These are phyloP conservation scores for Clarireedia monteithiana DNA, from an alignment of 2,329 filamentous ascomycete species.

Conservation along the genomic window DNA sequence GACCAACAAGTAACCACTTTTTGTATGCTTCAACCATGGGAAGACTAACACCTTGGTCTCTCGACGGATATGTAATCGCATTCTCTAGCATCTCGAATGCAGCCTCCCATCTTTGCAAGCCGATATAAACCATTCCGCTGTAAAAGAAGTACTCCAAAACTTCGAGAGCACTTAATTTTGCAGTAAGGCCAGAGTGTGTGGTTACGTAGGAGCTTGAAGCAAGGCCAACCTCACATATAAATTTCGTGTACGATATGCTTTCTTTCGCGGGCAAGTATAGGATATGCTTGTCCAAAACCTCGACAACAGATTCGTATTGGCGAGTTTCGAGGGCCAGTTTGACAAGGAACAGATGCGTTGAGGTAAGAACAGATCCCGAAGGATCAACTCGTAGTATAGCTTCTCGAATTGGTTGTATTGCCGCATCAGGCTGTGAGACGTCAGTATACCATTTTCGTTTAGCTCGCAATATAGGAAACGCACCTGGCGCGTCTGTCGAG, in stretches of 20 bases:
- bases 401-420: constrained; percentile 22
- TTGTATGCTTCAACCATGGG: constrained; percentile 87
- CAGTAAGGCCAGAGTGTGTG: constrained; percentile 47
- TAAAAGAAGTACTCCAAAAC: constrained; percentile 62
- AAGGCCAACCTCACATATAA: constrained; percentile 40
- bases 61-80: constrained; percentile 59
- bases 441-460: constrained; percentile 9
- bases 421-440: constrained; percentile 17
- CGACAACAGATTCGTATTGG: constrained; percentile 46
- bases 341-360: constrained; percentile 50
- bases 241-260: constrained; percentile 27
- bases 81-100: constrained; percentile 56
- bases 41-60: constrained; percentile 56
- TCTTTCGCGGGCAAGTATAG: constrained; percentile 53
- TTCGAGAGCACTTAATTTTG: constrained; percentile 40
- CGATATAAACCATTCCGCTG: constrained; percentile 57
- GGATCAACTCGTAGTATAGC: constrained; percentile 62
- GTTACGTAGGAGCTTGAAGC: constrained; percentile 52
- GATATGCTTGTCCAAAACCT: constrained; percentile 56
- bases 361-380: constrained; percentile 57
- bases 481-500: constrained; percentile 19
- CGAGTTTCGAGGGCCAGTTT: constrained; percentile 48
- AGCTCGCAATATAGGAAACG: neutral
- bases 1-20: constrained; percentile 74
- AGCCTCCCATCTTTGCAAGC: constrained; percentile 51